Evolutionary conservation across 2,329 filamentous ascomycete species (phyloP).

Genomic region (Aspergillus tamarii): DNA sequence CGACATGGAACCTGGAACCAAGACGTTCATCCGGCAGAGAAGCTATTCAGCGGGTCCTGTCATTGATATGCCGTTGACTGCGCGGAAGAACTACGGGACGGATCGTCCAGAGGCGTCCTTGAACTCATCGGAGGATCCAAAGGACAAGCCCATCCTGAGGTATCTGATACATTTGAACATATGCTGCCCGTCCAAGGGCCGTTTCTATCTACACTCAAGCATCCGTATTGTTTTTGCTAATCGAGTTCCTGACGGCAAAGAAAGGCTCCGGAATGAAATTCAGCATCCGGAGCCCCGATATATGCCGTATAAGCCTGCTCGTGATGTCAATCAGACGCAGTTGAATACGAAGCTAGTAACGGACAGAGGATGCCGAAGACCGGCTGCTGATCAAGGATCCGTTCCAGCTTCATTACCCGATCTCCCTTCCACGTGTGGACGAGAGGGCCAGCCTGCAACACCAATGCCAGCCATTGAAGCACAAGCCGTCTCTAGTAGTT

Average conservation of each 20-base stretch:
- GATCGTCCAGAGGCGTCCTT: constrained; percentile 59
- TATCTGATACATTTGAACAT: constrained; percentile 94
- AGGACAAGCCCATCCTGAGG: constrained; percentile 70
- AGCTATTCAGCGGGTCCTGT: constrained; percentile 88
- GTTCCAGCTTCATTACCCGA: constrained; percentile 16
- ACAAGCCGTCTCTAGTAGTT: neutral
- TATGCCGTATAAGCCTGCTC: constrained; percentile 74
- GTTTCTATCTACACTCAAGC: constrained; percentile 88
- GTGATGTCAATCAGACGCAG: constrained; percentile 45
- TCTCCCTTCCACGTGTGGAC: constrained; percentile 12
- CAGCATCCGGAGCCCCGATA: constrained; percentile 87
- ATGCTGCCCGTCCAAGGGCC: constrained; percentile 79
- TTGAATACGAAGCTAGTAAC: constrained; percentile 57
- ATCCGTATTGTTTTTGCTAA: constrained; percentile 97
- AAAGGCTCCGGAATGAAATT: constrained; percentile 86
- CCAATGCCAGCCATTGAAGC: constrained; percentile 1
- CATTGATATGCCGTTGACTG: constrained; percentile 67
- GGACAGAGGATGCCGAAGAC: constrained; percentile 63
- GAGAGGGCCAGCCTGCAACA: neutral
- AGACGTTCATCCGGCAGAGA: constrained; percentile 93
- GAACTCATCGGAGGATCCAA: constrained; percentile 42
- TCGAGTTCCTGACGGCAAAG: constrained; percentile 91
- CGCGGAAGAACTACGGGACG: constrained; percentile 49
- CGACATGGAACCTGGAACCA: constrained; percentile 91
- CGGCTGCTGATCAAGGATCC: constrained; percentile 55